A percentile compares a stretch with the other conserved stretches of the same genome.
Evolutionary conservation across 2,329 filamentous ascomycete species (phyloP).

Genomic region (Sporothrix schenckii): DNA sequence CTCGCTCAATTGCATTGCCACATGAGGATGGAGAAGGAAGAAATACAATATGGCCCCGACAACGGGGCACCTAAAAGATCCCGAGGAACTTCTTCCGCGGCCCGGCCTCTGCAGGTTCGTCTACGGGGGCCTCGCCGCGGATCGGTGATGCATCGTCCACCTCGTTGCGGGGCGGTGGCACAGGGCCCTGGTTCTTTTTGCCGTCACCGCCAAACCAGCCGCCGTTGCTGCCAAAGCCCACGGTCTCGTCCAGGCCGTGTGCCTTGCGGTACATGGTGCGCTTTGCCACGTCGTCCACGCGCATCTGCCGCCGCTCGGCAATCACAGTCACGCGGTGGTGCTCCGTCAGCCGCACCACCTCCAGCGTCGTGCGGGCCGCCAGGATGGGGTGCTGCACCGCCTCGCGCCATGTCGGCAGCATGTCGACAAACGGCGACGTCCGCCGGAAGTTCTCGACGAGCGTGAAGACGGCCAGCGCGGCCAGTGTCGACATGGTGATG

Average conservation of each 20-base stretch:
- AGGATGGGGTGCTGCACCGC: slow-evolving; percentile 70
- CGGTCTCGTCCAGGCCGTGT: slow-evolving; percentile 73
- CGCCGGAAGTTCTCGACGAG: slow-evolving; percentile 77
- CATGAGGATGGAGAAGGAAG: not conserved
- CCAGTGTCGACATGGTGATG: slow-evolving; percentile 72
- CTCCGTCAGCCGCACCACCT: slow-evolving; percentile 77
- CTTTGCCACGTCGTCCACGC: slow-evolving; percentile 85
- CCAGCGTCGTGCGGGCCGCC: slow-evolving; percentile 65
- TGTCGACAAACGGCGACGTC: slow-evolving; percentile 76
- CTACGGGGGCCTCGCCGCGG: not conserved
- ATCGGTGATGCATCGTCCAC: slow-evolving; percentile 44
- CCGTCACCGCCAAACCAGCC: slow-evolving; percentile 36
- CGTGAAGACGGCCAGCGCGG: slow-evolving; percentile 64
- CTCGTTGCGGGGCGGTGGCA: slow-evolving; percentile 38
- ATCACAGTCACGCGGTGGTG: slow-evolving; percentile 70
- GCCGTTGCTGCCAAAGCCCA: slow-evolving; percentile 49
- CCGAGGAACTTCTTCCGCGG: slow-evolving; percentile 78
- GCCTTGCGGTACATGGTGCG: slow-evolving; percentile 81
- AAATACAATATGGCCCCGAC: not conserved
- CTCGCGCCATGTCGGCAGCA: slow-evolving; percentile 72
- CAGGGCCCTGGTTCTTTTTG: slow-evolving; percentile 35
- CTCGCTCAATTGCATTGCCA: not conserved
- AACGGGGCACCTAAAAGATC: slow-evolving; percentile 62
- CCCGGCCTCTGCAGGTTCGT: slow-evolving; percentile 48
- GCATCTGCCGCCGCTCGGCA: slow-evolving; percentile 70